phyloP scores from a whole-genome alignment of 2,329 filamentous ascomycete genomes.

The Fusarium gaditjirri region DNA sequence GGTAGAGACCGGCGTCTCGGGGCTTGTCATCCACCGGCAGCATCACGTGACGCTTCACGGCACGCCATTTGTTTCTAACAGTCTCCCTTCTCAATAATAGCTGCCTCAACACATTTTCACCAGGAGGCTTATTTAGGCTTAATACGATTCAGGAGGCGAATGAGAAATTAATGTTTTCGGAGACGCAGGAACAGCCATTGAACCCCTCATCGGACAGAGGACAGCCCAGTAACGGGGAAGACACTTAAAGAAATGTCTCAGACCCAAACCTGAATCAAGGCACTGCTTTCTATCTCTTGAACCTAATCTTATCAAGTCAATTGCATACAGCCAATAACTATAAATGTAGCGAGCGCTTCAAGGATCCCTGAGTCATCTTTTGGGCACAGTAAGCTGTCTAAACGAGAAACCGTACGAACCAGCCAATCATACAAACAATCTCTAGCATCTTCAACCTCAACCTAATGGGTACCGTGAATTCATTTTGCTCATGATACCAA shows the following conservation, averaged over 20 bases:
- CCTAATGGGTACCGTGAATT: background rate
- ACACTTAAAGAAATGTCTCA: background rate
- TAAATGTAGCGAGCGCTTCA: background rate
- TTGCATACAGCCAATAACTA: background rate
- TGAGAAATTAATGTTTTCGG: background rate
- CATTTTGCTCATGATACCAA: background rate
- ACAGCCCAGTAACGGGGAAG: background rate
- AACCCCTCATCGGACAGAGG: background rate
- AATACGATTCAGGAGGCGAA: background rate
- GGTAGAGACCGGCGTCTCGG: slow-evolving; percentile 27
- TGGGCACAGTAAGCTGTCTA: background rate
- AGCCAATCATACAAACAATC: background rate
- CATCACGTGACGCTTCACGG: slow-evolving; percentile 22
- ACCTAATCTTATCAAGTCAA: background rate
- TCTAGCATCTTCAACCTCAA: background rate
- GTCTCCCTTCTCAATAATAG: slow-evolving; percentile 17
- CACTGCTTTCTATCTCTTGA: background rate
- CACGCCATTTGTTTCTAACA: slow-evolving; percentile 13
- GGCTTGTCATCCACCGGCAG: slow-evolving; percentile 27
- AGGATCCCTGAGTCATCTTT: background rate
- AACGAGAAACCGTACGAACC: slow-evolving; percentile 8
- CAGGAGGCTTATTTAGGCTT: background rate
- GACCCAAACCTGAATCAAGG: background rate
- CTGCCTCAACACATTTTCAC: background rate
- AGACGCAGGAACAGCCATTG: background rate